Base-by-base conservation (phyloP, 2,329 filamentous ascomycete species). In the Epichloe scottii region DNA sequence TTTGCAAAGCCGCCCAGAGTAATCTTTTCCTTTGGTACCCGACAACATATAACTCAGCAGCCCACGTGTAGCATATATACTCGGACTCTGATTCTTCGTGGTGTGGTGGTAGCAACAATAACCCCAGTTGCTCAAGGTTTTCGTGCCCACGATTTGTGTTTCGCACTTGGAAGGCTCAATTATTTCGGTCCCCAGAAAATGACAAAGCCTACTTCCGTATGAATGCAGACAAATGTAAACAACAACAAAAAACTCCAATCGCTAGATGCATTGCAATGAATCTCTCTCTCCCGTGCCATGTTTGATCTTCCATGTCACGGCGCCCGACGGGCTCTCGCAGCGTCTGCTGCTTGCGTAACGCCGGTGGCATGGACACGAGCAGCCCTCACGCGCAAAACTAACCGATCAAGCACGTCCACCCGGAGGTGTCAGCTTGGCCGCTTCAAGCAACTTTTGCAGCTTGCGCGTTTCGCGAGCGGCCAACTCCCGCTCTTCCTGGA, bases 401-500 rank as follows among this genome's bases (percentile, higher is more conserved):
- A 38, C 35, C 43, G 33, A 7, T 39, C 14, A 52, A 51, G 40
- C 49, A 38, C 10, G 12, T 39, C 47, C 46, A 10, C 59, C 59
- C 38, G 69, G 58, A 44, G 70, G 68, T 62, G 77, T 77, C 57
- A 81, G 72, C 59, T 78, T 77, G 68, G 87, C 82, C 52, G 74
- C 72, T 53, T 81, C 74, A 54, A 91, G 78, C 56, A 81, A 72
- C 51, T 74, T 76, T 63, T 89, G 83, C 48, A 93, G 73, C 61
- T 73, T 77, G 59, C 79, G 76, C 52, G 87, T 89, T 65, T 85
- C 78, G 48, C 81, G 78, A 59, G 87, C 78, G 21, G 87, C 86
- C 57, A 84, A 81, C 61, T 93, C 87, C 59, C 81, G 77, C 66
- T 85, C 80, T 57, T 81, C 79, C 65, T 90, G 87, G 46, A 94